phyloP scores from a whole-genome alignment of 106 monocot genomes.

The Vanilla planifolia region DNA sequence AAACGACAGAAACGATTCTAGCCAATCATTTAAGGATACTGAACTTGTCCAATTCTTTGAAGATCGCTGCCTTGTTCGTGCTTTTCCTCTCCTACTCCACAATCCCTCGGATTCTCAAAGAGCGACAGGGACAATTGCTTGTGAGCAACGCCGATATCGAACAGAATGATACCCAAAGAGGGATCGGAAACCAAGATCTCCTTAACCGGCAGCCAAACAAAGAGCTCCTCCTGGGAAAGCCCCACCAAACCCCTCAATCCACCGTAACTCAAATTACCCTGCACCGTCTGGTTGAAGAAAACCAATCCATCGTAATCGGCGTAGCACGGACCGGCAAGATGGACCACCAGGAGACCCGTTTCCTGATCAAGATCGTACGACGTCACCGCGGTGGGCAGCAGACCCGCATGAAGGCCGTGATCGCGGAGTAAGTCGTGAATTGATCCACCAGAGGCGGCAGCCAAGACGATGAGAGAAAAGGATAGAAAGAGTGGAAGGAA shows the following conservation, averaged over 20 bases:
- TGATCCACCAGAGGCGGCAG: background rate
- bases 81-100: slow-evolving; percentile 4
- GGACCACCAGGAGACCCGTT: slow-evolving; percentile 30
- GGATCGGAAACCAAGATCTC: slow-evolving; percentile 46
- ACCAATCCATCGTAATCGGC: slow-evolving; percentile 41
- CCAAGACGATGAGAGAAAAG: too few relatives aligned
- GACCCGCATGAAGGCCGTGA: slow-evolving; percentile 51
- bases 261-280: slow-evolving; percentile 54
- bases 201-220: slow-evolving; percentile 59
- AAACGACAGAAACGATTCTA: background rate
- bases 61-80: background rate
- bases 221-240: slow-evolving; percentile 61
- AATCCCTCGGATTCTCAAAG: slow-evolving; percentile 48
- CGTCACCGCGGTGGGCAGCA: slow-evolving; percentile 32
- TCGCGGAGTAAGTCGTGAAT: slow-evolving; percentile 45
- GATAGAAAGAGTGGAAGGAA: background rate
- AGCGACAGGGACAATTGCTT: slow-evolving; percentile 51
- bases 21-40: too few relatives aligned
- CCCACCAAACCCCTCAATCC: slow-evolving; percentile 42
- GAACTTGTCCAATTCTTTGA: too few relatives aligned
- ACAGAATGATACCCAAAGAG: slow-evolving; percentile 33
- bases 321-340: slow-evolving; percentile 39
- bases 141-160: slow-evolving; percentile 52
- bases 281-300: slow-evolving; percentile 37
- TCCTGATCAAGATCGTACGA: slow-evolving; percentile 30